Base-by-base conservation (phyloP, 768 basidiomycete genomes). In the Phanerochaete carnosa region DNA sequence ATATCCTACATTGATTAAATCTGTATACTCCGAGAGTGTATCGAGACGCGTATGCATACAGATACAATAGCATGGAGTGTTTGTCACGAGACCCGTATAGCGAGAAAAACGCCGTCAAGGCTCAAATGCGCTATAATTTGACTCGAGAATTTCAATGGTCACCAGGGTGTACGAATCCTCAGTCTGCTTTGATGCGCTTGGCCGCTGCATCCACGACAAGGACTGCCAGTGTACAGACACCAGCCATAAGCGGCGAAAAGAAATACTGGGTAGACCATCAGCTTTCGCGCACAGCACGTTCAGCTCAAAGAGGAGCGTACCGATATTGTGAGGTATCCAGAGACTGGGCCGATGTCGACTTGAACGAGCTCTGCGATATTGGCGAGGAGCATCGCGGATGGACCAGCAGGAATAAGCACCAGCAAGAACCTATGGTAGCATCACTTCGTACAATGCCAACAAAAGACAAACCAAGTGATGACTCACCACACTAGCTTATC, bases 401-500 rank as follows among this genome's bases (percentile, higher is more conserved):
- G 71, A 0, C 69, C 70, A 2, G 68, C 50, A 4, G 71, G 71
- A 32, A 72, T 66, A 13, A 72, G 55, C 16, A 72, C 55, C 35
- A 72, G 66, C 29, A 73, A 58, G 60, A 73, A 71, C 71, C 71
- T 72, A 43, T 8, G 22, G 23, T 26, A 1, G 7, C n/a, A 22
- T 47, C 28, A 45, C 8, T 25, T 16, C n/a, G 33, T 23, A 37
- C 3, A 25, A 33, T 15, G 32, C 0, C 15, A 8, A 37, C 12
- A 5, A 16, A 11, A n/a, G 22, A 22, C n/a, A 46, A 26, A 13
- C 9, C 35, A 58, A 16, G 46, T 12, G 9, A 28, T 9, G 4
- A 66, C 68, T 25, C 26, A 72, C 71, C 71, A 73, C 15, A 71
- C 69, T 43, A 73, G 71, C 28, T 62, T 63, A 54, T 73, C 70